phyloP scores from a whole-genome alignment of 371 early-diverging fungal species.

The Mortierella sp. region DNA sequence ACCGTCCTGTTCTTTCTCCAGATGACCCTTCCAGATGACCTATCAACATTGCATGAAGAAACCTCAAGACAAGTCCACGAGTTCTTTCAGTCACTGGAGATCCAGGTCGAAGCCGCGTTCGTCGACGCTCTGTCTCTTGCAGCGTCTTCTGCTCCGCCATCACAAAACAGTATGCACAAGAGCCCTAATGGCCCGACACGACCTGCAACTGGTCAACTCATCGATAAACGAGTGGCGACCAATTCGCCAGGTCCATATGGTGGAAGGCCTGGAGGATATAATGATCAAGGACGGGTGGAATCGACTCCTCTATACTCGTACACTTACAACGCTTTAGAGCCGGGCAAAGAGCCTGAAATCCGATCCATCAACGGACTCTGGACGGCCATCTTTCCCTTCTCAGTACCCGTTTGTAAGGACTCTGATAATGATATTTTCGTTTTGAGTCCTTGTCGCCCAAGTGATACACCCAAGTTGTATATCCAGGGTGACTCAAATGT shows the following conservation, averaged over 20 bases:
- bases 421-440: not conserved
- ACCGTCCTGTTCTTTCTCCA: constrained; percentile 49
- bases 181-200: constrained; percentile 29
- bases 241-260: constrained; percentile 37
- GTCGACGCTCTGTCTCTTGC: constrained; percentile 54
- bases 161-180: constrained; percentile 20
- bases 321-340: constrained; percentile 62
- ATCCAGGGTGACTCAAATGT: no score
- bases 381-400: constrained; percentile 67
- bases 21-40: constrained; percentile 51
- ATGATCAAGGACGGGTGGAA: constrained; percentile 48
- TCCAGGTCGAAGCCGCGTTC: constrained; percentile 70
- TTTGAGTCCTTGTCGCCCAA: no score
- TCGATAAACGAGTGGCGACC: constrained; percentile 26
- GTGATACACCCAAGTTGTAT: no score
- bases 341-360: constrained; percentile 61
- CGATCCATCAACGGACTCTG: constrained; percentile 61
- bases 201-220: constrained; percentile 27
- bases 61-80: constrained; percentile 40
- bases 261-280: constrained; percentile 10
- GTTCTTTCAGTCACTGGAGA: constrained; percentile 67
- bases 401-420: constrained; percentile 70
- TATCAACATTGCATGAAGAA: constrained; percentile 49
- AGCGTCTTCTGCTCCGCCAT: constrained; percentile 14
- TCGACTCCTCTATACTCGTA: constrained; percentile 67